phyloP scores from a whole-genome alignment of 2,329 filamentous ascomycete species.

The Cercospora sojina region DNA sequence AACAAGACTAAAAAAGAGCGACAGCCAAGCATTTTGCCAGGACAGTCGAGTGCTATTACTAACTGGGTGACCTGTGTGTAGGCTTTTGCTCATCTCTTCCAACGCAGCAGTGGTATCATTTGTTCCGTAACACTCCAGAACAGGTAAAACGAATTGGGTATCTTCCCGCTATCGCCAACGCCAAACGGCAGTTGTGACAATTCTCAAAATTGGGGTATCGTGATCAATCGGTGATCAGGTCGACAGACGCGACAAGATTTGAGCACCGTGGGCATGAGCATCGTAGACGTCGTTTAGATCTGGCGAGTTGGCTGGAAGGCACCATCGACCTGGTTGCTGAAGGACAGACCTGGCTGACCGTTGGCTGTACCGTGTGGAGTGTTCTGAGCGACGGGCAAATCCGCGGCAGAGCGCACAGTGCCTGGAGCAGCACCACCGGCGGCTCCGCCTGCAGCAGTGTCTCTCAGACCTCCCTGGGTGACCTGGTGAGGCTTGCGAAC shows the following conservation, averaged over 20 bases:
- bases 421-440: conserved; percentile 22
- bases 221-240: conserved; percentile 9
- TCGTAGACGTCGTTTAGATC: conserved; percentile 30
- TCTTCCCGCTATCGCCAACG: conserved; percentile 26
- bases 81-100: conserved; percentile 5
- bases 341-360: conserved; percentile 1
- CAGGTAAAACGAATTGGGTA: conserved; percentile 25
- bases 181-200: conserved; percentile 26
- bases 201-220: conserved; percentile 14
- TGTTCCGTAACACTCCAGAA: conserved; percentile 21
- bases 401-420: conserved; percentile 5
- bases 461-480: conserved; percentile 35
- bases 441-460: background rate
- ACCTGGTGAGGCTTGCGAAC: conserved; percentile 60
- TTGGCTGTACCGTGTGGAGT: conserved; percentile 2
- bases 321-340: conserved; percentile 40
- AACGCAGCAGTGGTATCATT: conserved; percentile 34
- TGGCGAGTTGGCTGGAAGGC: conserved; percentile 33
- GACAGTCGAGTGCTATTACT: conserved; percentile 8
- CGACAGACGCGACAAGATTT: conserved; percentile 8
- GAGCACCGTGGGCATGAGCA: background rate
- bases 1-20: background rate
- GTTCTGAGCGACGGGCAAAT: background rate
- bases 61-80: background rate
- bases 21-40: background rate